Percentiles rank a stretch among this genome's conserved stretches.
Evolutionary conservation across 2,329 filamentous ascomycete species (phyloP).

Genomic region (Colletotrichum lini): DNA sequence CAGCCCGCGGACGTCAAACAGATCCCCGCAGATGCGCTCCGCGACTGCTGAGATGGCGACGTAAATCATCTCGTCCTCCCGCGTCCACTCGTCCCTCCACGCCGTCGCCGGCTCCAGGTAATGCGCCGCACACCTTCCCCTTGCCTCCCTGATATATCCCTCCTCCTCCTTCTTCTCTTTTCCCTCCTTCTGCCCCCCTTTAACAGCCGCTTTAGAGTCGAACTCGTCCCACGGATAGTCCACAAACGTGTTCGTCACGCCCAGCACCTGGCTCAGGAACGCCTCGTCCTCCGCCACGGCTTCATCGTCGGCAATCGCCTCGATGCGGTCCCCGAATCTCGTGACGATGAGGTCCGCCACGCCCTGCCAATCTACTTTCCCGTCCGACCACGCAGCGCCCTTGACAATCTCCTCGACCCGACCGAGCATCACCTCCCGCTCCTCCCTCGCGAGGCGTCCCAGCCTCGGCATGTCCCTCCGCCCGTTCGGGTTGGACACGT

Average conservation of each 20-base stretch:
- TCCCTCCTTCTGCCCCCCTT: background rate
- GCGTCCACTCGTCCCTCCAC: constrained; percentile 49
- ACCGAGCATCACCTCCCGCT: constrained; percentile 54
- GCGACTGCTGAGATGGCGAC: constrained; percentile 58
- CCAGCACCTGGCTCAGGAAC: constrained; percentile 55
- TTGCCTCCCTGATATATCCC: constrained; percentile 54
- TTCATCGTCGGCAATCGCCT: constrained; percentile 26
- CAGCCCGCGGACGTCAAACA: constrained; percentile 19
- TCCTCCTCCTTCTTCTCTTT: constrained; percentile 44
- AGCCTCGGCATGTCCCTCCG: constrained; percentile 54
- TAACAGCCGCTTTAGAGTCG: background rate
- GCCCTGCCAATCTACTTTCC: constrained; percentile 74
- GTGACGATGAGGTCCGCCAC: constrained; percentile 76
- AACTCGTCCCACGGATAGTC: constrained; percentile 53
- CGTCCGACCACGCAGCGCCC: constrained; percentile 44
- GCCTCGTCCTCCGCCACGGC: constrained; percentile 46
- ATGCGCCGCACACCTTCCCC: constrained; percentile 62
- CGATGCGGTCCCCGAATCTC: constrained; percentile 72
- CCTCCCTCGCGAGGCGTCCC: constrained; percentile 46
- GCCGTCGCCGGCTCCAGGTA: constrained; percentile 54
- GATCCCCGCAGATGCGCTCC: constrained; percentile 53
- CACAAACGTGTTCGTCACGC: constrained; percentile 59
- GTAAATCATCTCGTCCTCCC: constrained; percentile 61
- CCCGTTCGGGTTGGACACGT: constrained; percentile 59
- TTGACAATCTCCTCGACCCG: constrained; percentile 63